A percentile compares a stretch with the other conserved stretches of the same genome.
These are phyloP conservation scores for Erodium moschatum DNA, from an alignment of 441 rosid species.

Conservation along the genomic window DNA sequence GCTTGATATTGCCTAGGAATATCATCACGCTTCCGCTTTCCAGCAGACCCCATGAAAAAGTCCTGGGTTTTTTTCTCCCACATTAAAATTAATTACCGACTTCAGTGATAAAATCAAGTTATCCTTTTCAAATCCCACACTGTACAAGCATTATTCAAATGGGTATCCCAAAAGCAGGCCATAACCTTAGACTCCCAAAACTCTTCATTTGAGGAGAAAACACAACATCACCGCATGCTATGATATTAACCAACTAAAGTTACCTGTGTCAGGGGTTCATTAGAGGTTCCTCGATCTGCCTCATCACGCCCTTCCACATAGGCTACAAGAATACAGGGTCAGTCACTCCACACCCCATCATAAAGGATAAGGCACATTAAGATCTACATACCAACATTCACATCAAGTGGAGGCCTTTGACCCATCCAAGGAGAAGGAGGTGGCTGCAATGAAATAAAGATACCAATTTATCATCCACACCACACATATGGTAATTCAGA, in stretches of 20 bases:
- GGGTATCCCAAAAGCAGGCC: too few relatives aligned
- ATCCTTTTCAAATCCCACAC: too few relatives aligned
- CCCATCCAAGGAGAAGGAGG: constrained; percentile 85
- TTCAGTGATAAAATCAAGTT: constrained; percentile 6
- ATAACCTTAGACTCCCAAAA: too few relatives aligned
- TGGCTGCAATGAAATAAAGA: constrained; percentile 38
- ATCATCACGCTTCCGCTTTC: constrained; percentile 95
- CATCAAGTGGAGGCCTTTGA: constrained; percentile 80
- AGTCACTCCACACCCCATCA: constrained; percentile 19
- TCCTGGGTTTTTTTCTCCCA: constrained; percentile 47
- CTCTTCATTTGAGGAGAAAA: too few relatives aligned
- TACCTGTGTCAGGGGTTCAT: constrained; percentile 75
- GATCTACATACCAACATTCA: constrained; percentile 77
- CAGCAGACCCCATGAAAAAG: constrained; percentile 64
- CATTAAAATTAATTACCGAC: constrained; percentile 24
- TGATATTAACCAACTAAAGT: neutral
- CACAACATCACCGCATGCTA: too few relatives aligned
- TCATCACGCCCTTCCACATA: constrained; percentile 91
- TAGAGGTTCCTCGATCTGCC: constrained; percentile 62
- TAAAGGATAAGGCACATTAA: constrained; percentile 4
- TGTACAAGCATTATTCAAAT: too few relatives aligned
- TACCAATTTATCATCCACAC: constrained; percentile 1
- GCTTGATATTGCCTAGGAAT: constrained; percentile 53
- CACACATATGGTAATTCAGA: neutral
- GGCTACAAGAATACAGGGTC: constrained; percentile 39